Conservation (phyloP, 2,329 filamentous ascomycete genomes). For the Penicillium sp. region DNA sequence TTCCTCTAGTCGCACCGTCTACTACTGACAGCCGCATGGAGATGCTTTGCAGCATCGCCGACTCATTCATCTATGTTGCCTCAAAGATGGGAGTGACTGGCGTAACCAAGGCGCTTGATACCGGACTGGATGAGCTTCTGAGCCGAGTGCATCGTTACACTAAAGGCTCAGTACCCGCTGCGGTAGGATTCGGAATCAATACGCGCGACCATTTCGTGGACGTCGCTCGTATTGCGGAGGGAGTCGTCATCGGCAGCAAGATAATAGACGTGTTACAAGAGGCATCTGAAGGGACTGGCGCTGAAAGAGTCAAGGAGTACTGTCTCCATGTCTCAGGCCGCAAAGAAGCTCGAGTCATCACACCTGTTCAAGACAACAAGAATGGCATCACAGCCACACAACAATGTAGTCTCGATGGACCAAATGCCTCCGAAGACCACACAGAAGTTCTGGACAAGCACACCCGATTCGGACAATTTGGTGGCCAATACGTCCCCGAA, state of each 20-base stretch:
- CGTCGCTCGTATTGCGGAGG: constrained; percentile 79
- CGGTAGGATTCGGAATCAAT: constrained; percentile 92
- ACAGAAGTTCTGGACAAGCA: background rate
- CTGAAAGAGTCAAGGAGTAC: constrained; percentile 78
- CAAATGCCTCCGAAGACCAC: constrained; percentile 50
- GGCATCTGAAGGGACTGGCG: constrained; percentile 64
- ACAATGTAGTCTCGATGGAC: background rate
- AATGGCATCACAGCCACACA: background rate
- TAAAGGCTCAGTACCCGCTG: constrained; percentile 65
- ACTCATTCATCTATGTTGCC: constrained; percentile 97
- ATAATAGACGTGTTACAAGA: constrained; percentile 78
- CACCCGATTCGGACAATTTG: constrained; percentile 82
- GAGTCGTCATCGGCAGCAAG: constrained; percentile 92
- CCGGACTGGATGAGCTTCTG: constrained; percentile 64
- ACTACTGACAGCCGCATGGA: constrained; percentile 90
- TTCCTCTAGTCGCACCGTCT: constrained; percentile 87
- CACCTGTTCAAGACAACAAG: constrained; percentile 31
- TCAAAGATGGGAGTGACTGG: constrained; percentile 94
- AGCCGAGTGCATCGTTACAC: background rate
- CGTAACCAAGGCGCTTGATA: constrained; percentile 76
- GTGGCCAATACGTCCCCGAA: constrained; percentile 94
- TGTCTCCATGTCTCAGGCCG: constrained; percentile 70
- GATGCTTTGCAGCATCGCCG: constrained; percentile 74
- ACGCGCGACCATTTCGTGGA: constrained; percentile 88
- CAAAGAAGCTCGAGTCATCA: constrained; percentile 53